phyloP scores from a whole-genome alignment of 2,329 filamentous ascomycete genomes.

The Spiromastix sp. region DNA sequence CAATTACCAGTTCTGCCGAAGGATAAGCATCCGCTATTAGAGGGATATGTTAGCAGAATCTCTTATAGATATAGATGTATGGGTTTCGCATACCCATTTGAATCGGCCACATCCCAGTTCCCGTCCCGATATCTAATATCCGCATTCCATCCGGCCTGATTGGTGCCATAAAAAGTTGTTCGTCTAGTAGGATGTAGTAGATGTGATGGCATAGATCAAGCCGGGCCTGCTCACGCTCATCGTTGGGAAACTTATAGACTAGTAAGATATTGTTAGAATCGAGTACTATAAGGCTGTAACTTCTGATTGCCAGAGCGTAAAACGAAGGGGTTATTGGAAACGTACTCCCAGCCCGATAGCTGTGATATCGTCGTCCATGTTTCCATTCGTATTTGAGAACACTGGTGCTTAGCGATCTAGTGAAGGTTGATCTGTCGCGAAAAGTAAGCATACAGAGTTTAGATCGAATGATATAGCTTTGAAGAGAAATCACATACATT shows the following conservation, averaged over 20 bases:
- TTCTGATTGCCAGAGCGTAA: too few species aligned
- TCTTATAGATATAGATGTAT: too few species aligned
- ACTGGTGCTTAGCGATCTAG: constrained; percentile 2
- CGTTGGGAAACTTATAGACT: constrained; percentile 24
- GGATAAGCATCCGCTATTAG: constrained; percentile 16
- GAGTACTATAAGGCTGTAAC: too few species aligned
- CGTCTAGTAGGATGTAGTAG: constrained; percentile 14
- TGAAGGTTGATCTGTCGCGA: constrained; percentile 1
- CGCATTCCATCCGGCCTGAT: constrained; percentile 11
- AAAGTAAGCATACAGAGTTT: neutral
- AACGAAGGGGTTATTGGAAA: too few species aligned
- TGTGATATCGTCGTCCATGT: constrained; percentile 11
- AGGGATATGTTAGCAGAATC: too few species aligned
- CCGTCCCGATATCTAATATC: constrained; percentile 21
- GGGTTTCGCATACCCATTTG: constrained; percentile 20
- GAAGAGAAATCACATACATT: neutral
- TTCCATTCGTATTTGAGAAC: constrained; percentile 7
- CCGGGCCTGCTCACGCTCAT: constrained; percentile 28
- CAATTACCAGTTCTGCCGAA: constrained; percentile 8
- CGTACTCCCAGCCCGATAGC: constrained; percentile 7
- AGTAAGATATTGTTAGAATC: neutral
- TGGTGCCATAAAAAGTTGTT: constrained; percentile 22
- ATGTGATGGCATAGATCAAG: constrained; percentile 30
- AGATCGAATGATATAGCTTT: neutral
- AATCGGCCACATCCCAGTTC: constrained; percentile 22